These are phyloP conservation scores for Clarireedia paspali DNA, from an alignment of 2,329 filamentous ascomycete genomes.

Conservation along the genomic window DNA sequence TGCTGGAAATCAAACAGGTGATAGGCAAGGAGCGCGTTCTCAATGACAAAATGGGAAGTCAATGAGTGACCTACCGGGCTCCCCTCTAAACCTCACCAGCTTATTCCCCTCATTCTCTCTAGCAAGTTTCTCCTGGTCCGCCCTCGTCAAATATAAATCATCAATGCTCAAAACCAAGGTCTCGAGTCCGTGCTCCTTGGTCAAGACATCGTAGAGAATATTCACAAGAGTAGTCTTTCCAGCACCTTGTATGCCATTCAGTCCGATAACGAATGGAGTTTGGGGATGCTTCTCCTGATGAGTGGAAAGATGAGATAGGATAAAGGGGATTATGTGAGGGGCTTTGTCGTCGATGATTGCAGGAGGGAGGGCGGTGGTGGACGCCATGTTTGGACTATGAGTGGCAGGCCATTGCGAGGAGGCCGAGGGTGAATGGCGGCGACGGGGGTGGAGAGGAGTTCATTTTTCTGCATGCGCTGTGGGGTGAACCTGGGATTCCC, in stretches of 20 bases:
- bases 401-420: background rate
- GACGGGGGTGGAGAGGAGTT: too few species aligned
- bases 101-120: constrained; percentile 47
- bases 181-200: constrained; percentile 42
- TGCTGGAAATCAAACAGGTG: background rate
- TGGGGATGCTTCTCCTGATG: constrained; percentile 23
- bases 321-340: constrained; percentile 69
- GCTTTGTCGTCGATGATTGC: constrained; percentile 70
- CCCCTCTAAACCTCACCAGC: constrained; percentile 57
- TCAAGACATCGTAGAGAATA: constrained; percentile 49
- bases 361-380: constrained; percentile 13
- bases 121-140: constrained; percentile 46
- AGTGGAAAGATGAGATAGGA: constrained; percentile 54
- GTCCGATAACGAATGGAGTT: constrained; percentile 70
- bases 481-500: background rate
- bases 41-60: background rate
- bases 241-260: constrained; percentile 87
- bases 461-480: too few species aligned
- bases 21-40: background rate
- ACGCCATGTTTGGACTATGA: background rate
- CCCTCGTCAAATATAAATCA: constrained; percentile 61
- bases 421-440: background rate
- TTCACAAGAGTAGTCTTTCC: constrained; percentile 86
- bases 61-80: constrained; percentile 40
- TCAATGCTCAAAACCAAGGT: constrained; percentile 57